These are phyloP conservation scores for Neonothopanus nambi DNA, from an alignment of 1,284 basidiomycete species.

Conservation along the genomic window DNA sequence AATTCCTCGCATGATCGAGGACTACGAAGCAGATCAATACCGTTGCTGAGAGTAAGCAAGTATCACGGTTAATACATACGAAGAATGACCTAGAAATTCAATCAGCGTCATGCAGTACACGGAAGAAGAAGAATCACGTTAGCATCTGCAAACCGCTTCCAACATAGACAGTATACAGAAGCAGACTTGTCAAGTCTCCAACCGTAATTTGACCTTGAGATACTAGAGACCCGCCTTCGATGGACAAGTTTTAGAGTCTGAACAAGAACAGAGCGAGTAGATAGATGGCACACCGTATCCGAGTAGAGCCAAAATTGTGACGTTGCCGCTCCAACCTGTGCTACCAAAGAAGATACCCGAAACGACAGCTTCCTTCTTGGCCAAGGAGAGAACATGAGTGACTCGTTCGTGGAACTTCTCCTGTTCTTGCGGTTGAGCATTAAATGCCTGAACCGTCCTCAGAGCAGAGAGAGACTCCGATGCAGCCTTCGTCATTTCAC, in stretches of 20 bases:
- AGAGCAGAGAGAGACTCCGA: constrained; percentile 93
- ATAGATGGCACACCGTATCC: constrained; percentile 70
- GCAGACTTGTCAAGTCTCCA: constrained; percentile 86
- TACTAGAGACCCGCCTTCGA: constrained; percentile 84
- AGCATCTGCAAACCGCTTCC: constrained; percentile 80
- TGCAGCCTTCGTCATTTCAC: constrained; percentile 92
- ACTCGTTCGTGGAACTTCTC: constrained; percentile 71
- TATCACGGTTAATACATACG: constrained; percentile 38
- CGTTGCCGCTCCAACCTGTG: constrained; percentile 94
- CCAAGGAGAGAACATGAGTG: constrained; percentile 71
- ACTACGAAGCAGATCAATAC: constrained; percentile 36
- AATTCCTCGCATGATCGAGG: constrained; percentile 87
- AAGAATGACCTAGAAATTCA: constrained; percentile 50
- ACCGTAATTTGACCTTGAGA: constrained; percentile 86
- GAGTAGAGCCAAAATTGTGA: constrained; percentile 86
- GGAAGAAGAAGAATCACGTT: constrained; percentile 45
- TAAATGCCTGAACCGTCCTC: constrained; percentile 92
- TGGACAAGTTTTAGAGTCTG: background rate
- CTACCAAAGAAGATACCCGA: constrained; percentile 92
- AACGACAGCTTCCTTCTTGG: constrained; percentile 87
- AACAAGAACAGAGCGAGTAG: background rate
- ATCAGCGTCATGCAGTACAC: background rate
- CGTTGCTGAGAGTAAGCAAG: background rate
- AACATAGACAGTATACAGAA: constrained; percentile 93
- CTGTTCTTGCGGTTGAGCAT: constrained; percentile 75